These are phyloP conservation scores for Saccharomycopsis sp. DNA, from an alignment of 805 yeast species.

Conservation along the genomic window DNA sequence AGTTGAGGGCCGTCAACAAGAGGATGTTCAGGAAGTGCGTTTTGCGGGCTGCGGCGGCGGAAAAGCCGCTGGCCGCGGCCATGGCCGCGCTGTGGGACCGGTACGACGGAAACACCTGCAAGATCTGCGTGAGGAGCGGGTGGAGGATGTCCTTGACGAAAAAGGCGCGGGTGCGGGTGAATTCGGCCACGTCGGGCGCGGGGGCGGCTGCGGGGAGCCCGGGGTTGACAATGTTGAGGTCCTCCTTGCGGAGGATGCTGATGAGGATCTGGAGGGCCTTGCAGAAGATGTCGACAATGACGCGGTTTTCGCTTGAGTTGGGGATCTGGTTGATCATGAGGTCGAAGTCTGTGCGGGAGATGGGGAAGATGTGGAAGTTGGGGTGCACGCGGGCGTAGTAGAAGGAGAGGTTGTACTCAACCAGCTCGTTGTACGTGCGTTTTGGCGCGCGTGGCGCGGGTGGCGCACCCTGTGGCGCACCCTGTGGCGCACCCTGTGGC, in stretches of 20 bases:
- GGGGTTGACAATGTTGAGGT: constrained; percentile 26
- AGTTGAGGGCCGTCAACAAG: constrained; percentile 13
- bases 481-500: neutral
- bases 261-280: constrained; percentile 31
- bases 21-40: constrained; percentile 4
- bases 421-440: constrained; percentile 12
- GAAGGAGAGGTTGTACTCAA: constrained; percentile 27
- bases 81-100: neutral
- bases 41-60: neutral
- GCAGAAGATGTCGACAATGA: constrained; percentile 31
- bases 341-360: constrained; percentile 25
- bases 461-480: too few species aligned
- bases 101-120: constrained; percentile 17
- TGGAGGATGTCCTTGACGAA: constrained; percentile 19
- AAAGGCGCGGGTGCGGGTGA: constrained; percentile 2
- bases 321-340: constrained; percentile 20
- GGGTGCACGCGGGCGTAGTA: constrained; percentile 35
- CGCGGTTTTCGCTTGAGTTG: constrained; percentile 23
- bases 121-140: constrained; percentile 18
- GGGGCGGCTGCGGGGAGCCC: neutral
- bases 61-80: neutral
- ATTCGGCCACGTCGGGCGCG: neutral
- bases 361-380: constrained; percentile 36
- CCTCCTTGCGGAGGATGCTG: constrained; percentile 28
- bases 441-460: neutral